These are phyloP conservation scores for Xylaria telfairii DNA, from an alignment of 495 filamentous ascomycete genomes.

Conservation along the genomic window DNA sequence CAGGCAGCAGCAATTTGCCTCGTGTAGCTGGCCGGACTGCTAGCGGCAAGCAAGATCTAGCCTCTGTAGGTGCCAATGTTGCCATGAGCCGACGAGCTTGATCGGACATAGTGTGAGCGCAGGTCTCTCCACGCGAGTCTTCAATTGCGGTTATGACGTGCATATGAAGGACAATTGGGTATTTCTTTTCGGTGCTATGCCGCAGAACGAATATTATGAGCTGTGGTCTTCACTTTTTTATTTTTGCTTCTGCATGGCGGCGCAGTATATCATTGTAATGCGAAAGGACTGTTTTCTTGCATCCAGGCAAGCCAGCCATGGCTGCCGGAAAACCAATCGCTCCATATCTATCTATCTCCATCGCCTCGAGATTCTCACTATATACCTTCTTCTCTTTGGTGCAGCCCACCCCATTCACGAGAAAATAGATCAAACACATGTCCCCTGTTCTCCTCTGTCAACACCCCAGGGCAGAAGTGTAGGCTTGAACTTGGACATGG, in stretches of 20 bases:
- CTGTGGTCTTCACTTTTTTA: conserved; percentile 26
- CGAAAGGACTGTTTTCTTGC: conserved; percentile 19
- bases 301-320: conserved; percentile 16
- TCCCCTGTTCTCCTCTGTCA: background rate
- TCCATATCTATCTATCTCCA: conserved; percentile 12
- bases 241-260: conserved; percentile 27
- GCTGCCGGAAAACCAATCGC: background rate
- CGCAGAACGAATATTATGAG: conserved; percentile 24
- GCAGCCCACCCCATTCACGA: background rate
- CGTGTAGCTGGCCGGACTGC: conserved; percentile 55
- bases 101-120: conserved; percentile 29
- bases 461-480: background rate
- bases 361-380: conserved; percentile 15
- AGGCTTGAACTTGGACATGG: conserved; percentile 5
- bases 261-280: conserved; percentile 26
- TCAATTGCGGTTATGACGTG: conserved; percentile 23
- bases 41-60: conserved; percentile 58
- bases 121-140: conserved; percentile 16
- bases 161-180: conserved; percentile 37
- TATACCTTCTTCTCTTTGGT: conserved; percentile 8
- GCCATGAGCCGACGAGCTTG: conserved; percentile 60
- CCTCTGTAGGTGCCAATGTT: conserved; percentile 56
- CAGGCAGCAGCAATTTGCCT: conserved; percentile 52
- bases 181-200: conserved; percentile 34
- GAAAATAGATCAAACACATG: background rate